phyloP scores from a whole-genome alignment of 495 filamentous ascomycete species.

The Beverwykella pulmonaria region DNA sequence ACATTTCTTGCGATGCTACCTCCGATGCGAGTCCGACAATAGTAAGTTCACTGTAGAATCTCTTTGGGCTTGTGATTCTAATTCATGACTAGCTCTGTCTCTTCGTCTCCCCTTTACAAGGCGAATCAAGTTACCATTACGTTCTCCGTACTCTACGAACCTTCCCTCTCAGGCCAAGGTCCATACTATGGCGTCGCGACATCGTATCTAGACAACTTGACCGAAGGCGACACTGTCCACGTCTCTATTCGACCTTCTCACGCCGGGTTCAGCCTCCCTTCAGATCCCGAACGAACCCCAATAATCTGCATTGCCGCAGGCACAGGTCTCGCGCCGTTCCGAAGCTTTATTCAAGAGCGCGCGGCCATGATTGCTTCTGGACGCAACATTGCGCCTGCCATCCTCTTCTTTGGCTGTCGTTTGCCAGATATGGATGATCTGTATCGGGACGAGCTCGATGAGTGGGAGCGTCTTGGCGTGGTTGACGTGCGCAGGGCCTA shows the following conservation, averaged over 20 bases:
- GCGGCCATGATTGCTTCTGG: slow-evolving; percentile 55
- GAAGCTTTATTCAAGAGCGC: slow-evolving; percentile 71
- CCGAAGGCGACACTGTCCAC: slow-evolving; percentile 60
- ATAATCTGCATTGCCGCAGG: slow-evolving; percentile 65
- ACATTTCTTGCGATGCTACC: slow-evolving; percentile 68
- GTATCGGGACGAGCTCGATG: slow-evolving; percentile 60
- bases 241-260: slow-evolving; percentile 58
- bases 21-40: slow-evolving; percentile 72
- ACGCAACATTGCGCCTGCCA: slow-evolving; percentile 58
- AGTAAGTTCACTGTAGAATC: slow-evolving; percentile 37
- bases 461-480: slow-evolving; percentile 60
- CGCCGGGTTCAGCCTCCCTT: slow-evolving; percentile 64
- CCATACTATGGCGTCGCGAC: slow-evolving; percentile 57
- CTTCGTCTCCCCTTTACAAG: slow-evolving; percentile 65
- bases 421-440: slow-evolving; percentile 60
- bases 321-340: slow-evolving; percentile 68
- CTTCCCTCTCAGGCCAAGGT: slow-evolving; percentile 48
- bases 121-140: slow-evolving; percentile 63
- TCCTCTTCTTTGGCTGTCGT: slow-evolving; percentile 70
- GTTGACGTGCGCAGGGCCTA: slow-evolving; percentile 64
- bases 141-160: slow-evolving; percentile 61
- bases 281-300: slow-evolving; percentile 59
- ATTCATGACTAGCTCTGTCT: slow-evolving; percentile 59
- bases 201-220: slow-evolving; percentile 59
- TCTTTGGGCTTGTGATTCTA: not conserved